Conservation (phyloP, 108 stramenopile genomes). For the Cylindrotheca closterium region DNA sequence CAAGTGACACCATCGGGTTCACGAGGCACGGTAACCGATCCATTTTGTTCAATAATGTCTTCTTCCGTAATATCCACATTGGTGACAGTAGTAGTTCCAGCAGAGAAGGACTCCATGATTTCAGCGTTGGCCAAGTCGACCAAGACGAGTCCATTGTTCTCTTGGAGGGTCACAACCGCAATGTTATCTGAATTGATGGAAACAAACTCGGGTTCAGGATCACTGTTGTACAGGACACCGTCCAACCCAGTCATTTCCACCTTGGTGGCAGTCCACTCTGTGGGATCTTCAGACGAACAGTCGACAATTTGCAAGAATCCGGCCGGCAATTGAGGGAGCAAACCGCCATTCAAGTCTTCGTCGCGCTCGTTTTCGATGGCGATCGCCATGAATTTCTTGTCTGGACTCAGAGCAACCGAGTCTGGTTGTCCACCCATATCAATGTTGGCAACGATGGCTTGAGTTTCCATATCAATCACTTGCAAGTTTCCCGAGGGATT, state of each 20-base stretch:
- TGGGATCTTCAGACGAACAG: slow-evolving; percentile 13
- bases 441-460: slow-evolving; percentile 18
- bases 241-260: slow-evolving; percentile 64
- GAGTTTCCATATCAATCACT: slow-evolving; percentile 39
- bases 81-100: slow-evolving; percentile 44
- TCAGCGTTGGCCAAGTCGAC: slow-evolving; percentile 38
- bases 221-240: slow-evolving; percentile 38
- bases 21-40: slow-evolving; percentile 19
- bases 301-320: slow-evolving; percentile 50
- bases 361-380: slow-evolving; percentile 75
- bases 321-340: slow-evolving; percentile 49
- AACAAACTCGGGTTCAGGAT: slow-evolving; percentile 78
- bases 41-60: slow-evolving; percentile 43
- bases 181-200: slow-evolving; percentile 60
- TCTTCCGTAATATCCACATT: slow-evolving; percentile 54
- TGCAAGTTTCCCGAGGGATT: slow-evolving; percentile 41
- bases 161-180: slow-evolving; percentile 66
- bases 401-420: slow-evolving; percentile 40
- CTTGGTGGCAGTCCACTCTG: no score
- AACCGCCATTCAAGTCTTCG: slow-evolving; percentile 53
- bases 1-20: slow-evolving; percentile 76
- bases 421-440: slow-evolving; percentile 71
- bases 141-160: slow-evolving; percentile 69
- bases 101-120: slow-evolving; percentile 45
- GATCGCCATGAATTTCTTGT: slow-evolving; percentile 49